Evolutionary conservation across 1,284 basidiomycete species (phyloP).

Genomic region (Singerocomus rubriflavus): DNA sequence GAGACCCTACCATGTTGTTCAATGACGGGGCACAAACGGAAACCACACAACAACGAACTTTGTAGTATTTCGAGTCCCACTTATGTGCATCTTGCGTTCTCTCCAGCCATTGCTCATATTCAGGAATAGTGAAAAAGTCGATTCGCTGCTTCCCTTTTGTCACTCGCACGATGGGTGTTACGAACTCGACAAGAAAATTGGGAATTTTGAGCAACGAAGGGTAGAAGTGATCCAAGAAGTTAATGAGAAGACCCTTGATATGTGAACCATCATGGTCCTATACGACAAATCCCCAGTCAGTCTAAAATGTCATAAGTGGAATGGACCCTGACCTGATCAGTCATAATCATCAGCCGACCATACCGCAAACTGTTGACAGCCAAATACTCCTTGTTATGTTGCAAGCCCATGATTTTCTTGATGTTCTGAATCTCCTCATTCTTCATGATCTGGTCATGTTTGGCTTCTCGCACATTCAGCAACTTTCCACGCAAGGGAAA

Average conservation of each 20-base stretch:
- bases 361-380: constrained; percentile 79
- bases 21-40: not conserved
- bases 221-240: constrained; percentile 97
- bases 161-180: constrained; percentile 96
- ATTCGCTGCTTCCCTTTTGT: constrained; percentile 79
- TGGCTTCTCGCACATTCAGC: constrained; percentile 96
- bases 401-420: constrained; percentile 97
- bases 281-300: constrained; percentile 7
- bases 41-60: constrained; percentile 50
- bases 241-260: constrained; percentile 98
- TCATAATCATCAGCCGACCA: constrained; percentile 99
- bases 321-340: constrained; percentile 77
- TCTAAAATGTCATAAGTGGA: constrained; percentile 12
- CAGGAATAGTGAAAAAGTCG: constrained; percentile 97
- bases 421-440: constrained; percentile 97
- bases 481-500: constrained; percentile 98
- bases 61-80: constrained; percentile 96
- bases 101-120: constrained; percentile 93
- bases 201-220: constrained; percentile 92
- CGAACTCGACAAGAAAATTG: constrained; percentile 96
- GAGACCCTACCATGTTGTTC: constrained; percentile 68
- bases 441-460: constrained; percentile 95
- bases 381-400: constrained; percentile 89
- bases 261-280: constrained; percentile 99
- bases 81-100: constrained; percentile 76